Conservation (phyloP, 306 rosid genomes). For the Purshia tridentata region DNA sequence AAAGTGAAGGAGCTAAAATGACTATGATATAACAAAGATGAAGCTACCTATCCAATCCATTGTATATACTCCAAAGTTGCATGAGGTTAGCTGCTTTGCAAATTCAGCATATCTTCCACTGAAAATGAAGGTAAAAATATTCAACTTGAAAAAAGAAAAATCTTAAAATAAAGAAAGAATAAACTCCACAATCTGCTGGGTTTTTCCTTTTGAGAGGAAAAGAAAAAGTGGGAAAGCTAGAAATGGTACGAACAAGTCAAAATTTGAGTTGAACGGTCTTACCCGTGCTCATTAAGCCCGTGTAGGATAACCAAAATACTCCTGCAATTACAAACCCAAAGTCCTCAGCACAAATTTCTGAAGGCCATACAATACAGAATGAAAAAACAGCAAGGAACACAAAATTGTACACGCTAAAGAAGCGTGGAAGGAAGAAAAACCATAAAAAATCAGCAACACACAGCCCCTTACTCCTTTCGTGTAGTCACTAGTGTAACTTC, state of each 20-base stretch:
- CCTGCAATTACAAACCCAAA: conserved; percentile 50
- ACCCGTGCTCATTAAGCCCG: conserved; percentile 98
- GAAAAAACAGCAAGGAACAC: neutral
- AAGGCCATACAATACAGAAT: neutral
- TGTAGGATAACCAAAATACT: conserved; percentile 84
- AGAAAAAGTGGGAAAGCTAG: too few species aligned
- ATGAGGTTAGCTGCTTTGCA: conserved; percentile 69
- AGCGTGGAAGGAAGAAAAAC: neutral
- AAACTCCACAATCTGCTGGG: too few species aligned
- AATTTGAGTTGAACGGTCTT: conserved; percentile 6
- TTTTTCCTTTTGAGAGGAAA: too few species aligned
- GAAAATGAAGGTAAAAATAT: conserved; percentile 35
- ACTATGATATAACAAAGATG: neutral
- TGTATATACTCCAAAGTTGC: conserved; percentile 91
- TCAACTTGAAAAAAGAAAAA: neutral
- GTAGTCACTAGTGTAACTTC: neutral
- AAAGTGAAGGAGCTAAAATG: conserved; percentile 11
- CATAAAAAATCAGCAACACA: neutral
- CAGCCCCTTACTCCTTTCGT: neutral
- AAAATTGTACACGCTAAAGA: conserved; percentile 19
- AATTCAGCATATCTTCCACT: conserved; percentile 94
- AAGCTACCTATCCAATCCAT: conserved; percentile 96
- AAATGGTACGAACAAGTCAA: too few species aligned
- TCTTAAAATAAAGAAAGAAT: neutral
- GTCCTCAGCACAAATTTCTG: neutral